phyloP scores from a whole-genome alignment of 2,329 filamentous ascomycete species.

The Cladophialophora yegresii region DNA sequence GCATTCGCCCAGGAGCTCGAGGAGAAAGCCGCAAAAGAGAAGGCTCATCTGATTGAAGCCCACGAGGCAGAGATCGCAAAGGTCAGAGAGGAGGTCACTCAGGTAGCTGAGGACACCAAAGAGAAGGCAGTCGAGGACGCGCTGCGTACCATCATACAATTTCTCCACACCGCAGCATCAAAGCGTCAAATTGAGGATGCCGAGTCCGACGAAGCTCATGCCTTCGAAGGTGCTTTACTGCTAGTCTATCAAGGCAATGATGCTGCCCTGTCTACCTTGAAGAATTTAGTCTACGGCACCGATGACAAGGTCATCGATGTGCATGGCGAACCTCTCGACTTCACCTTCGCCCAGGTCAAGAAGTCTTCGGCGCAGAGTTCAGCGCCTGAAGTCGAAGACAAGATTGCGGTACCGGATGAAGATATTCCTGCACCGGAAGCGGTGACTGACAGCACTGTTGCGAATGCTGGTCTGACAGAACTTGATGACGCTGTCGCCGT shows the following conservation, averaged over 20 bases:
- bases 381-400: constrained; percentile 46
- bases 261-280: constrained; percentile 59
- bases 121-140: constrained; percentile 56
- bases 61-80: constrained; percentile 60
- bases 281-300: constrained; percentile 62
- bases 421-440: constrained; percentile 46
- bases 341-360: constrained; percentile 60
- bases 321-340: constrained; percentile 55
- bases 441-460: constrained; percentile 60
- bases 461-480: constrained; percentile 63
- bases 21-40: constrained; percentile 57
- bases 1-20: constrained; percentile 62
- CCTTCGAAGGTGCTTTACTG: constrained; percentile 64
- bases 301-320: constrained; percentile 61
- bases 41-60: constrained; percentile 56
- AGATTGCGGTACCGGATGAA: constrained; percentile 41
- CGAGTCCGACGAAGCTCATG: constrained; percentile 59
- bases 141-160: constrained; percentile 61
- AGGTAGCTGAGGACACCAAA: constrained; percentile 51
- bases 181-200: constrained; percentile 62
- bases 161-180: constrained; percentile 63
- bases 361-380: constrained; percentile 44
- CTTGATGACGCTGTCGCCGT: constrained; percentile 59
- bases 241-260: constrained; percentile 65
- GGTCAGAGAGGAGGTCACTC: constrained; percentile 53